These are phyloP conservation scores for Irineochytrium annulatum DNA, from an alignment of 192 early-diverging fungal species.

Conservation along the genomic window DNA sequence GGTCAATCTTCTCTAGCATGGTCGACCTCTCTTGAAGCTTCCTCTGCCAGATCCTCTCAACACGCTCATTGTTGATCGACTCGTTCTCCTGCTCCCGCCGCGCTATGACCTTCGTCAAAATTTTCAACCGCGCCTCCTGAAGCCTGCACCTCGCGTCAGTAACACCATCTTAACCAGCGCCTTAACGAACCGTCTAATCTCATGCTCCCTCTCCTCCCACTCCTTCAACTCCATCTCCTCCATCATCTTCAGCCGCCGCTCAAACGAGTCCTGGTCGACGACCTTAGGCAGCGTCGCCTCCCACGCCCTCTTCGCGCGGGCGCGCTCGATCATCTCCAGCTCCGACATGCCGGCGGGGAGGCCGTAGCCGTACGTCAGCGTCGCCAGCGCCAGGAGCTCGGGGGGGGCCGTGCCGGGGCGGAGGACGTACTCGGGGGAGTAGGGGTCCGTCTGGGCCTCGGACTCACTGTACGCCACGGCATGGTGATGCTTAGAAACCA, in stretches of 20 bases:
- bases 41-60: slow-evolving; percentile 51
- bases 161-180: neutral
- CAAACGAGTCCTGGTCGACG: slow-evolving; percentile 50
- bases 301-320: slow-evolving; percentile 56
- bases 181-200: slow-evolving; percentile 43
- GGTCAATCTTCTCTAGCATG: slow-evolving; percentile 43
- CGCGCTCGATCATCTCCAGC: slow-evolving; percentile 61
- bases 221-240: slow-evolving; percentile 61
- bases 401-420: slow-evolving; percentile 36
- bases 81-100: slow-evolving; percentile 52
- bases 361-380: slow-evolving; percentile 48
- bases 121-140: slow-evolving; percentile 47
- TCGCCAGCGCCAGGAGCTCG: slow-evolving; percentile 55
- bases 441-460: slow-evolving; percentile 60
- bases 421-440: slow-evolving; percentile 55
- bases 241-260: slow-evolving; percentile 57
- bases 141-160: slow-evolving; percentile 14
- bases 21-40: slow-evolving; percentile 54
- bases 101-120: slow-evolving; percentile 48
- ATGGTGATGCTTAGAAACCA: slow-evolving; percentile 6
- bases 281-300: slow-evolving; percentile 52
- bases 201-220: slow-evolving; percentile 57
- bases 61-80: slow-evolving; percentile 40
- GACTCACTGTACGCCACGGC: slow-evolving; percentile 37
- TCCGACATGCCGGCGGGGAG: slow-evolving; percentile 53